Evolutionary conservation across 441 rosid species (phyloP).

Genomic region (Bruguiera hainesii): DNA sequence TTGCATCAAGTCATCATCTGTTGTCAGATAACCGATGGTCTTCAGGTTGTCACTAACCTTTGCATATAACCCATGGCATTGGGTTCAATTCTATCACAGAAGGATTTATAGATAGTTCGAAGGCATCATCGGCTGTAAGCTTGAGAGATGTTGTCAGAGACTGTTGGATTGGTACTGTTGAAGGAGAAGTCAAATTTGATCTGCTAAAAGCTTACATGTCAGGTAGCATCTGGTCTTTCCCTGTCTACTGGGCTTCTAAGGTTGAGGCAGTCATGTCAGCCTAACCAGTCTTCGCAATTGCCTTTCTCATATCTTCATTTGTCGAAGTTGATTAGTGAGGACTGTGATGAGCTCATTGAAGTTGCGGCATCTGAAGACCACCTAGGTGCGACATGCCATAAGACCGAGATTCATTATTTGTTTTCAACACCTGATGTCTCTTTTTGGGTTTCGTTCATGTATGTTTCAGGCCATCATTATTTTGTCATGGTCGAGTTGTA

Average conservation of each 20-base stretch:
- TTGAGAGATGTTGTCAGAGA: not conserved
- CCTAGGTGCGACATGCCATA: conserved; percentile 18
- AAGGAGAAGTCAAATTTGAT: conserved; percentile 5
- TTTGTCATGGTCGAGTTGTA: conserved; percentile 23
- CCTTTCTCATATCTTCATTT: not conserved
- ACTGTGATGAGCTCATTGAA: too few species aligned
- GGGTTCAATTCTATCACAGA: conserved; percentile 17
- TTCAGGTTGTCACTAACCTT: conserved; percentile 33
- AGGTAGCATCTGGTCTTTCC: conserved; percentile 4
- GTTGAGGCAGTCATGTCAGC: too few species aligned
- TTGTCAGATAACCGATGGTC: conserved; percentile 29
- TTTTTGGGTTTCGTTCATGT: too few species aligned
- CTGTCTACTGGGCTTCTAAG: too few species aligned
- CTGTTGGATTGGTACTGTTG: not conserved
- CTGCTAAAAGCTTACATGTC: conserved; percentile 3
- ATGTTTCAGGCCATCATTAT: not conserved
- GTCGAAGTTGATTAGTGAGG: conserved; percentile 1
- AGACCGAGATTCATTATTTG: conserved; percentile 17
- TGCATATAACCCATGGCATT: conserved; percentile 36
- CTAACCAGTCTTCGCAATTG: too few species aligned
- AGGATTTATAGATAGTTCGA: conserved; percentile 13
- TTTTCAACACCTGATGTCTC: not conserved
- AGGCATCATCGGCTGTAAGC: conserved; percentile 1
- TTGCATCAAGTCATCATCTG: conserved; percentile 42
- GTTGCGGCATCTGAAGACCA: conserved; percentile 21